Evolutionary conservation across 1,284 basidiomycete species (phyloP).

Genomic region (Ganoderma boninense): DNA sequence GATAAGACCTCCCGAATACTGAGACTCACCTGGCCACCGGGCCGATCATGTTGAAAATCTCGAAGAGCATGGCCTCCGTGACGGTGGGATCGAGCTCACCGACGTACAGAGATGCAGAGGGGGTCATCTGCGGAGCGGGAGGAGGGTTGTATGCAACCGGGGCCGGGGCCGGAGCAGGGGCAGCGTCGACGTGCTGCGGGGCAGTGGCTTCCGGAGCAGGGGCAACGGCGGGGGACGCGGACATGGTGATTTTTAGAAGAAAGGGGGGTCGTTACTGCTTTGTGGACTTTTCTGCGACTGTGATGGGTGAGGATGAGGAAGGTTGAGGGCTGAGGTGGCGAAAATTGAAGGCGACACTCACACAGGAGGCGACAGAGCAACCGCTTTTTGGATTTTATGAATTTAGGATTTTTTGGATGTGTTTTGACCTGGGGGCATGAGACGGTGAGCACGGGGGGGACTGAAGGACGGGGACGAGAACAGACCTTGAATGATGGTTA

Average conservation of each 20-base stretch:
- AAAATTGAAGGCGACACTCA: slow-evolving; percentile 45
- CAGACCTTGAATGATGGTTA: slow-evolving; percentile 56
- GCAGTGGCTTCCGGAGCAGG: slow-evolving; percentile 42
- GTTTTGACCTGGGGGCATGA: slow-evolving; percentile 44
- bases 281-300: slow-evolving; percentile 79
- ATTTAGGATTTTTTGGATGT: slow-evolving; percentile 54
- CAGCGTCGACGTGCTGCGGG: slow-evolving; percentile 49
- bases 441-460: slow-evolving; percentile 24
- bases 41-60: slow-evolving; percentile 99
- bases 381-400: slow-evolving; percentile 62
- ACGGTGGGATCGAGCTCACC: slow-evolving; percentile 98
- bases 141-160: slow-evolving; percentile 67
- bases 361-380: slow-evolving; percentile 79
- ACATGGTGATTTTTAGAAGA: slow-evolving; percentile 64
- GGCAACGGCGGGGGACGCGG: slow-evolving; percentile 53
- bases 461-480: slow-evolving; percentile 21
- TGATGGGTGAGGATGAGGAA: slow-evolving; percentile 22
- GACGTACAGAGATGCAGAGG: slow-evolving; percentile 96
- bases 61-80: slow-evolving; percentile 99
- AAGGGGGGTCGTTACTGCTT: slow-evolving; percentile 86
- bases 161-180: slow-evolving; percentile 41
- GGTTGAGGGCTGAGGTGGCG: slow-evolving; percentile 33
- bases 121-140: slow-evolving; percentile 64
- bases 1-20: slow-evolving; percentile 17
- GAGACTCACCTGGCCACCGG: slow-evolving; percentile 89